These are phyloP conservation scores for Colletotrichum spinosum DNA, from an alignment of 2,329 filamentous ascomycete genomes.

Conservation along the genomic window DNA sequence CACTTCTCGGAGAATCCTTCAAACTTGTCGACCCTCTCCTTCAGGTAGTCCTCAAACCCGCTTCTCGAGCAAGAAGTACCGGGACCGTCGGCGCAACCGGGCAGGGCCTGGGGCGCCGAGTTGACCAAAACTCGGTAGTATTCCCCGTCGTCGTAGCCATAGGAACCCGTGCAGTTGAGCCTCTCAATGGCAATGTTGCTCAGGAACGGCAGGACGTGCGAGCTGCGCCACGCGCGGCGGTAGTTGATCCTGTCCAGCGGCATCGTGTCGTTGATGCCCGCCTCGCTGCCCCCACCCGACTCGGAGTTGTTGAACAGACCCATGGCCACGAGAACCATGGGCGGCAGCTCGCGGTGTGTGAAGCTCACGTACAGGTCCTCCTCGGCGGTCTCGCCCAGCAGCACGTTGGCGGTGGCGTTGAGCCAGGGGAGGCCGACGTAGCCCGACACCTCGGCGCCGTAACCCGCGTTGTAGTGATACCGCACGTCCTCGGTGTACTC, in stretches of 20 bases:
- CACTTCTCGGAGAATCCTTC: conserved; percentile 55
- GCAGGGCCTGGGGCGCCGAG: conserved; percentile 55
- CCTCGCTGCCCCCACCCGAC: conserved; percentile 55
- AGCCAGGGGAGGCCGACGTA: conserved; percentile 75
- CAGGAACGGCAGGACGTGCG: conserved; percentile 72
- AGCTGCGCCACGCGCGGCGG: conserved; percentile 71
- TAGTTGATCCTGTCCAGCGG: conserved; percentile 72
- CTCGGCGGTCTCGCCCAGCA: conserved; percentile 52
- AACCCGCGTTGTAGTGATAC: conserved; percentile 75
- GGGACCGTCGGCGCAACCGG: conserved; percentile 56
- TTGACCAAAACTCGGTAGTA: conserved; percentile 60
- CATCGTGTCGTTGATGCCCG: conserved; percentile 71
- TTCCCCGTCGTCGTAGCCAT: conserved; percentile 64
- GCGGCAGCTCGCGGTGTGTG: conserved; percentile 76
- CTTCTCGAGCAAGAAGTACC: conserved; percentile 56
- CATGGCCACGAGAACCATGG: conserved; percentile 74
- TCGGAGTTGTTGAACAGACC: conserved; percentile 77
- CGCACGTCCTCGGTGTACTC: conserved; percentile 74
- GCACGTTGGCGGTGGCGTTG: conserved; percentile 66
- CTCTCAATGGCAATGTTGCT: conserved; percentile 75
- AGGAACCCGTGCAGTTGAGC: conserved; percentile 68
- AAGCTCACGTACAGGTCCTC: conserved; percentile 76
- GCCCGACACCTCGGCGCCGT: conserved; percentile 68
- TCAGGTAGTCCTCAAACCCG: conserved; percentile 53
- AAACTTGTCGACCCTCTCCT: conserved; percentile 51